These are phyloP conservation scores for Globisporangium solare DNA, from an alignment of 352 stramenopile genomes.

Conservation along the genomic window DNA sequence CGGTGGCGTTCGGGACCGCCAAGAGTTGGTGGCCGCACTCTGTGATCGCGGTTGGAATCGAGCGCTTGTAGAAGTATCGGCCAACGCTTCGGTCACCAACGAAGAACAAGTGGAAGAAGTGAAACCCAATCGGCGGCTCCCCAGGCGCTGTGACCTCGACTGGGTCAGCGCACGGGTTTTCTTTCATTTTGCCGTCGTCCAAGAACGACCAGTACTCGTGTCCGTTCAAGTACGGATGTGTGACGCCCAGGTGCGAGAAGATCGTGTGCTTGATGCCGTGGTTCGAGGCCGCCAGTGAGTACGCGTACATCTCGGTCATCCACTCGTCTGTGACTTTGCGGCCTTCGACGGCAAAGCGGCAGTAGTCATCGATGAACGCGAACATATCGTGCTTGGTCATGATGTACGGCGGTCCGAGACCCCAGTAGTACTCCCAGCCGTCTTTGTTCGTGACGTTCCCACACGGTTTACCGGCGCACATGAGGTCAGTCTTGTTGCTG, in stretches of 20 bases:
- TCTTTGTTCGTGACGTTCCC: constrained; percentile 11
- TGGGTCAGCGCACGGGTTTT: constrained; percentile 20
- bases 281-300: constrained; percentile 20
- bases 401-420: constrained; percentile 28
- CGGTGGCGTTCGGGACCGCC: constrained; percentile 10
- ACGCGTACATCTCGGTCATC: constrained; percentile 34
- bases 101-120: constrained; percentile 22
- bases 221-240: constrained; percentile 14
- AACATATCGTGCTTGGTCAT: constrained; percentile 26
- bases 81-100: constrained; percentile 2
- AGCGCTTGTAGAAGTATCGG: constrained; percentile 15
- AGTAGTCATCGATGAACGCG: constrained; percentile 25
- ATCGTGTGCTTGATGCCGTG: constrained; percentile 30
- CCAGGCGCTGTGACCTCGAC: constrained; percentile 11
- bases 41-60: constrained; percentile 7
- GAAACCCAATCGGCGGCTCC: constrained; percentile 19
- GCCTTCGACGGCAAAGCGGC: constrained; percentile 14
- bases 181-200: constrained; percentile 1
- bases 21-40: constrained; percentile 14
- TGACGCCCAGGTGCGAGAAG: constrained; percentile 19
- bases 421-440: constrained; percentile 20
- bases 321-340: constrained; percentile 18
- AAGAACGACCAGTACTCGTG: constrained; percentile 22
- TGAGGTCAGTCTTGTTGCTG: background rate
- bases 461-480: constrained; percentile 3